Percentiles rank a stretch among this genome's conserved stretches.
phyloP scores from a whole-genome alignment of 23 red algal species.

The Rhodosorus marinus region DNA sequence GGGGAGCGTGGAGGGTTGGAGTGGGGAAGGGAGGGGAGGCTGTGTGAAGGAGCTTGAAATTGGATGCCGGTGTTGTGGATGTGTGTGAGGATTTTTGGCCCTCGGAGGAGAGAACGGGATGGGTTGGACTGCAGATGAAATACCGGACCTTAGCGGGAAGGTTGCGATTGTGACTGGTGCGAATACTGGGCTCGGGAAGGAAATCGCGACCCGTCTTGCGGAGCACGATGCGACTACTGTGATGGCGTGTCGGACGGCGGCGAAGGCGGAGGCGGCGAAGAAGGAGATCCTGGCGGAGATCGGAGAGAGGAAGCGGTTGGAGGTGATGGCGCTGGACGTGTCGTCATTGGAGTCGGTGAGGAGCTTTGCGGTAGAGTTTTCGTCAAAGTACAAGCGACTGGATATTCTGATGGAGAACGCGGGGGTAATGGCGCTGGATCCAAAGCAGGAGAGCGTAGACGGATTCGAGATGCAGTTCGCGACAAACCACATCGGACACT shows the following conservation, averaged over 20 bases:
- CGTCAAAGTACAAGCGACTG: neutral
- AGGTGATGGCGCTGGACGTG: constrained; percentile 28
- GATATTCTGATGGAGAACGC: constrained; percentile 68
- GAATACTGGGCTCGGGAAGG: constrained; percentile 80
- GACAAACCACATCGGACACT: constrained; percentile 87
- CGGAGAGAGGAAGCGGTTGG: neutral
- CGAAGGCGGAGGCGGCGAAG: constrained; percentile 20
- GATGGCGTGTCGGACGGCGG: constrained; percentile 40
- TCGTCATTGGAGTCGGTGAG: constrained; percentile 41
- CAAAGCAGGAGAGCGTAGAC: constrained; percentile 3
- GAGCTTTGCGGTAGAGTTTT: constrained; percentile 5
- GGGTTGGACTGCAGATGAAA: too few relatives aligned
- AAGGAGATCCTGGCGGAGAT: neutral
- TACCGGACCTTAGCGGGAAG: too few relatives aligned
- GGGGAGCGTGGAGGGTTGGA: too few relatives aligned
- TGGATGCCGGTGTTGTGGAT: too few relatives aligned
- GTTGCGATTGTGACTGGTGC: constrained; percentile 53
- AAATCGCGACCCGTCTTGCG: constrained; percentile 33
- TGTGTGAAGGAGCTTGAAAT: too few relatives aligned
- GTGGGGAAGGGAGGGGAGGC: too few relatives aligned
- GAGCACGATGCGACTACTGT: constrained; percentile 35
- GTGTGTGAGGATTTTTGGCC: too few relatives aligned
- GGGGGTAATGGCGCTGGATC: constrained; percentile 60
- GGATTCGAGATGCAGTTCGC: constrained; percentile 56
- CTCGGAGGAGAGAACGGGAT: too few relatives aligned